Evolutionary conservation across 345 rosid species (phyloP), one percentile per base, ranked within the genome.

Genomic region (Gossypium sturtianum): DNA sequence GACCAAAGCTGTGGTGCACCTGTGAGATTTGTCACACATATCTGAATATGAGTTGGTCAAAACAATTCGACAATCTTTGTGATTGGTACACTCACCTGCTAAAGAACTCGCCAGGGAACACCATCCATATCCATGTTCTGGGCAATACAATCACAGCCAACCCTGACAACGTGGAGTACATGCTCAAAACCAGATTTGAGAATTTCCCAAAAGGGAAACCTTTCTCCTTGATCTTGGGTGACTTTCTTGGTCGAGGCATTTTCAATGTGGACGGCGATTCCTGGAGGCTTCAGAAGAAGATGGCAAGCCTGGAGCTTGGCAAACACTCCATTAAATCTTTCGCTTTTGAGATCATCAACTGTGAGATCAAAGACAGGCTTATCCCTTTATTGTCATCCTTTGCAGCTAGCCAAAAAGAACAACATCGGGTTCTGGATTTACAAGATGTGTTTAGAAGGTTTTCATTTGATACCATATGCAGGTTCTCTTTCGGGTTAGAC

Each of bases 61-160:
- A 82, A 29, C 51, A 86, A 2, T 87, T 88, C 56, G 69, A 77
- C 44, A 92, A 92, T 41, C 90, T 92, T 8, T 82, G 89, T 52
- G 97, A 92, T 15, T 92, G 97, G 95, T 92, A 87, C 76, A 9
- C 92, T 60, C 90, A 92, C 64, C 93, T 92, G 13, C 83, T 92
- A 19, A 83, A 79, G 2, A 74, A 78, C 52, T 90, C 97, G 10
- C 89, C 89, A 0, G 72, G 84, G 9, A 83, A 84, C 15, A 90
- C 97, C 8, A 84, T 92, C 77, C 90, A 89, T 66, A 78, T 92
- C 17, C 97, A 92, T 63, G 90, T 92, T 17, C 88, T 92, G 7
- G 77, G 89, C 73, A 90, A 79, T 84, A 83, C 83, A 17, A 70
- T 92, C 76, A 92, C 97, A 0, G 91, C 93, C 17, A 90, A 90